Conservation (phyloP, 768 basidiomycete species). For the Rhizopogon rudus region DNA sequence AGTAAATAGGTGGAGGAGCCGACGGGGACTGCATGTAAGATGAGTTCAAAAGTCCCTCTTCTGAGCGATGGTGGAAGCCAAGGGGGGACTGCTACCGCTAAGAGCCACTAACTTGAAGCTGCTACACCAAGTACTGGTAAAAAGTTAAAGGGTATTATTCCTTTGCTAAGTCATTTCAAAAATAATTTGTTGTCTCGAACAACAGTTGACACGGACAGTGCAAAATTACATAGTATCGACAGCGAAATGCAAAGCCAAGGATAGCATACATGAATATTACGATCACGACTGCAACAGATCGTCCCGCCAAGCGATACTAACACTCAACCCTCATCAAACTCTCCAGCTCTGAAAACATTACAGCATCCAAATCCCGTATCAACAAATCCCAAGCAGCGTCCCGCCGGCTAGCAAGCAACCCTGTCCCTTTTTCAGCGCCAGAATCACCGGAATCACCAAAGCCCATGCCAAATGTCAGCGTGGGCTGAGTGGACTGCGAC, state of each 20-base stretch:
- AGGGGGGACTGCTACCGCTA: no score
- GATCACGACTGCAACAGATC: not conserved
- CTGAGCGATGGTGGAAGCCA: not conserved
- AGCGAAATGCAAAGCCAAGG: not conserved
- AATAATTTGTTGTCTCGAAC: not conserved
- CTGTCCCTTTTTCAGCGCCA: conserved; percentile 65
- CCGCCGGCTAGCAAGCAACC: conserved; percentile 67
- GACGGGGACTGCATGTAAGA: conserved; percentile 32
- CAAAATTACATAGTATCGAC: not conserved
- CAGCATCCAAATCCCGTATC: conserved; percentile 69
- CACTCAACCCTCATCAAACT: conserved; percentile 69
- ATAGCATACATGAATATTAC: conserved; percentile 6
- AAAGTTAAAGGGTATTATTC: not conserved
- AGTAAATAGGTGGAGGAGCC: conserved; percentile 57
- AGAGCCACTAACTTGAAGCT: not conserved
- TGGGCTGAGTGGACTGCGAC: conserved; percentile 50
- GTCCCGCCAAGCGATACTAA: conserved; percentile 3
- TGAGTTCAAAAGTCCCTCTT: not conserved
- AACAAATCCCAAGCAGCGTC: conserved; percentile 69
- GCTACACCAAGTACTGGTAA: not conserved
- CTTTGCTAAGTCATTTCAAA: not conserved
- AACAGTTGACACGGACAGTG: not conserved
- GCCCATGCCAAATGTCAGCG: conserved; percentile 81
- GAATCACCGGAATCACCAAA: conserved; percentile 71
- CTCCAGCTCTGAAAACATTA: conserved; percentile 75